Evolutionary conservation across 345 rosid species (phyloP).

Genomic region (Syzygium jambos): DNA sequence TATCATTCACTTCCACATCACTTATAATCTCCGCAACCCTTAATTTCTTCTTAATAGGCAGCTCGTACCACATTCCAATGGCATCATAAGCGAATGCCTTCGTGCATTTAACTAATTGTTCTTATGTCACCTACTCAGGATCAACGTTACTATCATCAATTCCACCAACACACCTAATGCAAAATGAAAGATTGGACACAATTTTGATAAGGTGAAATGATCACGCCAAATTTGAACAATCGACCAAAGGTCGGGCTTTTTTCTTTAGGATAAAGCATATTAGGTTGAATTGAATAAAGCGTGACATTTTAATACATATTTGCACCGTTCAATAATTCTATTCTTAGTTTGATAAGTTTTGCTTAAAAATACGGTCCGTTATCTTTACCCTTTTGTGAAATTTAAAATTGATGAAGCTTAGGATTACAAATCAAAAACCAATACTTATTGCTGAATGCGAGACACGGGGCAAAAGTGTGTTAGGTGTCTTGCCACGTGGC

Average conservation of each 20-base stretch:
- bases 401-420: too few species aligned
- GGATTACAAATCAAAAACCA: background rate
- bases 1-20: background rate
- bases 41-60: background rate
- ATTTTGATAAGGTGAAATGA: background rate
- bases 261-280: background rate
- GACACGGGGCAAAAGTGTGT: background rate
- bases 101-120: rapidly evolving
- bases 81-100: rapidly evolving
- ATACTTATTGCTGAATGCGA: background rate
- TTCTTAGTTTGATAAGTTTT: background rate
- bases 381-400: background rate
- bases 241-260: rapidly evolving
- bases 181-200: background rate
- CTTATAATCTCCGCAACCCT: background rate
- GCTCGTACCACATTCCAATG: background rate
- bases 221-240: too few species aligned
- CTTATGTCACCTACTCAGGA: background rate
- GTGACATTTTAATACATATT: background rate
- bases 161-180: background rate
- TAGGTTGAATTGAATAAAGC: background rate
- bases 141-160: background rate
- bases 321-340: too few species aligned
- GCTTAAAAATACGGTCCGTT: background rate
- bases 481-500: background rate